These are phyloP conservation scores for Candida takata DNA, from an alignment of 805 yeast species.

Conservation along the genomic window DNA sequence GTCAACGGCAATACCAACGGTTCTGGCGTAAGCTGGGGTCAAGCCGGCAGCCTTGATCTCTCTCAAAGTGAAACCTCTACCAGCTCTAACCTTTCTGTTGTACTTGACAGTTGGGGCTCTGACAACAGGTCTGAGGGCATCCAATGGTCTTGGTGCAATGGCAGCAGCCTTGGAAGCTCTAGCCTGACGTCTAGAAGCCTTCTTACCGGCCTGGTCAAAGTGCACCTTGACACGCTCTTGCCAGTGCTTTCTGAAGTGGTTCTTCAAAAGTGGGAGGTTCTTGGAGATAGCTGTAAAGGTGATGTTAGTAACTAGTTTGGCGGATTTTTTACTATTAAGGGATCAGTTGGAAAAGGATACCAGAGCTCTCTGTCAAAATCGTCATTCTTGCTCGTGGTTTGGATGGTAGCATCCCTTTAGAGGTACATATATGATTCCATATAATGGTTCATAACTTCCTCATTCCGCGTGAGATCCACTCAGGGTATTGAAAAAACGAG, in stretches of 20 bases:
- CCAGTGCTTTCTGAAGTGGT: conserved; percentile 99
- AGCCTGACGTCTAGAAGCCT: conserved; percentile 92
- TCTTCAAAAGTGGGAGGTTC: conserved; percentile 98
- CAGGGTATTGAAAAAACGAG: no score
- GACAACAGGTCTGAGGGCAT: conserved; percentile 92
- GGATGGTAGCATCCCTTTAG: no score
- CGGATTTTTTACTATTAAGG: background rate
- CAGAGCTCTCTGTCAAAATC: no score
- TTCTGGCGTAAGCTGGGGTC: conserved; percentile 91
- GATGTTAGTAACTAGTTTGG: no score
- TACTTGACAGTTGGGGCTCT: conserved; percentile 98
- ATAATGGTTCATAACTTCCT: no score
- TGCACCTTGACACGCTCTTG: conserved; percentile 99
- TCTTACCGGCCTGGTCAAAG: conserved; percentile 99
- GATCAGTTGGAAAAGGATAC: no score
- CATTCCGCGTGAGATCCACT: no score
- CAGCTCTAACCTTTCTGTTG: conserved; percentile 99
- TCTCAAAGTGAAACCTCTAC: conserved; percentile 98
- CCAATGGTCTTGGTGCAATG: conserved; percentile 97
- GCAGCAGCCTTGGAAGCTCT: conserved; percentile 91
- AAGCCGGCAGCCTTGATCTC: conserved; percentile 98
- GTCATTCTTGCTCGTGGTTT: no score
- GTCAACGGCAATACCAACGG: conserved; percentile 98
- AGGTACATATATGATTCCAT: no score
- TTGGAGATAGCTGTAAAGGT: conserved; percentile 77